These are phyloP conservation scores for Plasmodium malariae DNA, from an alignment of 169 alveolate species.

Conservation along the genomic window DNA sequence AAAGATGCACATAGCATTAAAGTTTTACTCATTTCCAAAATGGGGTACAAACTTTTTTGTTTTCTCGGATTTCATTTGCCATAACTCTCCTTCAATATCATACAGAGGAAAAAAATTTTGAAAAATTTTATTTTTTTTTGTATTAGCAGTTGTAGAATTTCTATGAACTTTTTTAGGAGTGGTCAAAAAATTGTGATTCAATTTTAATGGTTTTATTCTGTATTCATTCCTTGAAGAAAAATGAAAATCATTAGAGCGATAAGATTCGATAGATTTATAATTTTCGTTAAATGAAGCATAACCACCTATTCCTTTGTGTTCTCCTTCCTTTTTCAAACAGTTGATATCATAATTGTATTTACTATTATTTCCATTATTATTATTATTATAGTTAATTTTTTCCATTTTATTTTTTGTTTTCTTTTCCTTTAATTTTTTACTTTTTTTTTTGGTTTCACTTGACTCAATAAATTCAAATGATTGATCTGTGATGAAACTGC, in stretches of 20 bases:
- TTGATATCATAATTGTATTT: neutral
- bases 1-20: neutral
- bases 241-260: constrained; percentile 14
- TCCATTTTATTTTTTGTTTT: neutral
- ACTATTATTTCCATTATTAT: neutral
- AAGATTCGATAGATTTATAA: neutral
- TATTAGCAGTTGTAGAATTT: neutral
- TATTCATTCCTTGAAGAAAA: neutral
- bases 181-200: neutral
- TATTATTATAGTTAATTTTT: no score
- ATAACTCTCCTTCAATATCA: constrained; percentile 62
- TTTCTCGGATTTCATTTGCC: constrained; percentile 37
- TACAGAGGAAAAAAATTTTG: constrained; percentile 43
- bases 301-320: constrained; percentile 4
- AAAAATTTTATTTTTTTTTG: constrained; percentile 25
- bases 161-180: constrained; percentile 8
- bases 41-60: constrained; percentile 27
- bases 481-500: constrained; percentile 20
- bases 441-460: constrained; percentile 34
- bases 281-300: constrained; percentile 32
- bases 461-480: constrained; percentile 63
- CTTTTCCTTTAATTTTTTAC: neutral
- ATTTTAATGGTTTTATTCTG: constrained; percentile 19
- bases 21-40: constrained; percentile 34
- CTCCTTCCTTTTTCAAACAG: constrained; percentile 3